phyloP scores from a whole-genome alignment of 1,284 basidiomycete species.

The Boletellus sp. region DNA sequence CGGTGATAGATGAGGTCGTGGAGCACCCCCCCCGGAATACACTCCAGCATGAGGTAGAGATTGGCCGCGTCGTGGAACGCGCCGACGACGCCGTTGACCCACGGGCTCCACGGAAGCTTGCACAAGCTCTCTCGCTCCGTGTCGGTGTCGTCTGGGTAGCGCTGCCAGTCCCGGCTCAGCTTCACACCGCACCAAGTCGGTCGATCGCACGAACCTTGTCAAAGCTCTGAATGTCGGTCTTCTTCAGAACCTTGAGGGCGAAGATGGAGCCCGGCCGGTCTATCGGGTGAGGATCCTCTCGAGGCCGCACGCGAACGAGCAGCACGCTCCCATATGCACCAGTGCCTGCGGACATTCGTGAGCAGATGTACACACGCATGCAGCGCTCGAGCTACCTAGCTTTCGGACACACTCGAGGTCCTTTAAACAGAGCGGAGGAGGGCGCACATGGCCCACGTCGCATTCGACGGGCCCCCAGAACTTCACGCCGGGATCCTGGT shows the following conservation, averaged over 20 bases:
- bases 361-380: neutral
- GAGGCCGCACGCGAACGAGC: constrained; percentile 34
- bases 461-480: constrained; percentile 12
- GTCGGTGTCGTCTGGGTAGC: constrained; percentile 30
- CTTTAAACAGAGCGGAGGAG: constrained; percentile 31
- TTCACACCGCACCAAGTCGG: constrained; percentile 3
- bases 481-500: constrained; percentile 1
- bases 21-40: constrained; percentile 42
- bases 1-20: constrained; percentile 33
- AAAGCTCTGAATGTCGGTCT: constrained; percentile 28
- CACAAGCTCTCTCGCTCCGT: constrained; percentile 40
- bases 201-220: constrained; percentile 27
- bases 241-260: constrained; percentile 43
- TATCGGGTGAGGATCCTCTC: constrained; percentile 22
- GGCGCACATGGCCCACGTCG: constrained; percentile 24
- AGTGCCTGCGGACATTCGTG: constrained; percentile 30
- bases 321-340: constrained; percentile 41
- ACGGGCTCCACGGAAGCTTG: constrained; percentile 49
- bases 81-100: constrained; percentile 43
- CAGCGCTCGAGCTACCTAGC: constrained; percentile 32
- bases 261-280: constrained; percentile 34
- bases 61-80: constrained; percentile 44
- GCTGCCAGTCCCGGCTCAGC: constrained; percentile 10
- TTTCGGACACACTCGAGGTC: constrained; percentile 41
- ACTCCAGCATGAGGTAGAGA: constrained; percentile 49